Evolutionary conservation across 2,329 filamentous ascomycete genomes (phyloP), one percentile per base, ranked within the genome.

Genomic region (Beauveria bassiana): DNA sequence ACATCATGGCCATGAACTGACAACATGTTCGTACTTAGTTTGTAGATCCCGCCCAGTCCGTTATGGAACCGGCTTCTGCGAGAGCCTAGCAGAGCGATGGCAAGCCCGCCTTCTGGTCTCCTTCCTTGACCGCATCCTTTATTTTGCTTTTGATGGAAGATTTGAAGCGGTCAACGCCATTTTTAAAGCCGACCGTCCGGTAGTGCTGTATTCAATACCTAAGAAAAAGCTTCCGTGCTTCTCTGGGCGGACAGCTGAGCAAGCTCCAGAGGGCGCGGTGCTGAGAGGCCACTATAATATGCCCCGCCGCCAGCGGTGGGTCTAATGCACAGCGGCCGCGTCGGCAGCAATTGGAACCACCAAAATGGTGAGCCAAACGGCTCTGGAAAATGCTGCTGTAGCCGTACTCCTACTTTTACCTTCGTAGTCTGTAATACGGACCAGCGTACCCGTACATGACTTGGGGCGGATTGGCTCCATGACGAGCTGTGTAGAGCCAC

Each of bases 281-380:
- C 57, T 31, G 47, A 50, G 22, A 12, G 28, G n/a, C 57, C 46
- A 26, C 57, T 59, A 53, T 53, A 53, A 43, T 26, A 34, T 24
- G 57, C 49, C 57, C 57, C 57, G 57, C 57, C 14, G 57, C 5
- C 40, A 34, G 57, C 53, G 57, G 57, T 60, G 57, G 57, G 53
- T 42, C 49, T 60, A 26, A 60, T 60, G 57, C 57, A 60, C 40
- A 45, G 57, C 20, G 57, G 49, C 38, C 57, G n/a, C 22, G 57
- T 42, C 34, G 46, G 28, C 34, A 57, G n/a, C 55, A 20, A 18
- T 10, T 26, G 28, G 43, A 26, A 40, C 16, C 42, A 42, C 9
- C 24, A 22, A 38, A 38, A 22, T 24, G 31, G 49, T 40, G 34
- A 14, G 34, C 10, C n/a, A 52, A 34, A 18, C 18, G 45, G 45